phyloP scores from a whole-genome alignment of 2,329 filamentous ascomycete species.

The Fusarium foetens region DNA sequence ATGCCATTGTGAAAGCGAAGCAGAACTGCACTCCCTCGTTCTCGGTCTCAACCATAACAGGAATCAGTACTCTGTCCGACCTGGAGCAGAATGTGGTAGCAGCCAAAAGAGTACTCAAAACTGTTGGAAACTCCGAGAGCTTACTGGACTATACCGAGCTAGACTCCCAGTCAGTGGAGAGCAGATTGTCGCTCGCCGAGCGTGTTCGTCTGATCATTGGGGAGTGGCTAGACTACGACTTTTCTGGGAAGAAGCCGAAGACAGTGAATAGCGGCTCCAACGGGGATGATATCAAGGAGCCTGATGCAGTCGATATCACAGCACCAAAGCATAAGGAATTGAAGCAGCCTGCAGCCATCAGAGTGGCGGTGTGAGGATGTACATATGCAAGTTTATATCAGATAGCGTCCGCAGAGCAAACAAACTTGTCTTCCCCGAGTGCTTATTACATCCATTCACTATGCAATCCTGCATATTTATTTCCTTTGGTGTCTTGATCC shows the following conservation, averaged over 20 bases:
- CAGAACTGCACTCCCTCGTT: not conserved
- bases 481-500: not conserved
- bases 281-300: rapidly evolving
- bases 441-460: not conserved
- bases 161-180: not conserved
- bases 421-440: too few relatives aligned
- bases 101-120: not conserved
- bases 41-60: not conserved
- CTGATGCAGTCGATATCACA: not conserved
- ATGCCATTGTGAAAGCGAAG: not conserved
- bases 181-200: not conserved
- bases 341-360: not conserved
- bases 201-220: not conserved
- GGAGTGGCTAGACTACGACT: constrained; percentile 9
- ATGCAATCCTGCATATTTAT: rapidly evolving
- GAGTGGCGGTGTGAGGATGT: not conserved
- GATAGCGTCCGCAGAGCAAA: not conserved
- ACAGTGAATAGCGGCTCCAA: rapidly evolving
- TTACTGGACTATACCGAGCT: not conserved
- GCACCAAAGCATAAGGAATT: rapidly evolving
- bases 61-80: not conserved
- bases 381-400: rapidly evolving
- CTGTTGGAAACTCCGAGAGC: rapidly evolving
- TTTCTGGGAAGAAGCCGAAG: not conserved
- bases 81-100: not conserved